Base-by-base conservation (phyloP, 129 eudicot species). In the Pulicaria dysenterica region DNA sequence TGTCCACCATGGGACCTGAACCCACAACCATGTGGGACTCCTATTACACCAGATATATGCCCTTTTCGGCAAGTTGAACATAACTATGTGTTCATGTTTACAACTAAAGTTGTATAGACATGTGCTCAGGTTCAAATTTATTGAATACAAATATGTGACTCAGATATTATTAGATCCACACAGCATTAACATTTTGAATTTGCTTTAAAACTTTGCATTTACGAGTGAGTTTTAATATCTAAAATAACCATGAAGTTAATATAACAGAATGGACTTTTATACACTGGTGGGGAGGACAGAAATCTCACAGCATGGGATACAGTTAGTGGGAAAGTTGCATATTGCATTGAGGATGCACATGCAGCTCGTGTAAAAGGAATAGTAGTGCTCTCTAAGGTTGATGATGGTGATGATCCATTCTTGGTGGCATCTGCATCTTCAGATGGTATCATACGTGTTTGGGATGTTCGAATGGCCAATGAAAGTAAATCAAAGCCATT, bases 341-440 rank as follows among this genome's bases (percentile, higher is more conserved):
- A 88, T 37, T 74, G 80, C 55, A 88, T 95, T 7, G 95, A 95
- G 73, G 87, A 86, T 79, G 99, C 99, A 75, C 99, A 88, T 86
- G 79, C 87, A 36, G 78, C 95, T 13, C 97, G 99, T 70, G 69
- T 95, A 51, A 95, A 95, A 81, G 99, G 97, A 46, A 79, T 90
- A 56, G 96, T 88, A 12, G 97, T 91, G 64, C 87, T 95, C 45
- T 77, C 91, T 11, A 84, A 81, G 58, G 80, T 68, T 44, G 87
- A 77, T 15, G 90, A 78, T 39, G 91, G 80, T 11, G 91, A 81
- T 34, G 85, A 88, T 62, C 99, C 96, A 12, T 88, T 73, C 54
- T 67, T 91, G 36, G 85, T 90, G 69, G 94, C 97, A 56, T 95
- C 97, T 79, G 99, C 99, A 1, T 90, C 99, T 14, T 90, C 99